These are phyloP conservation scores for Cylindrotheca fusiformis DNA, from an alignment of 108 stramenopile genomes.

Conservation along the genomic window DNA sequence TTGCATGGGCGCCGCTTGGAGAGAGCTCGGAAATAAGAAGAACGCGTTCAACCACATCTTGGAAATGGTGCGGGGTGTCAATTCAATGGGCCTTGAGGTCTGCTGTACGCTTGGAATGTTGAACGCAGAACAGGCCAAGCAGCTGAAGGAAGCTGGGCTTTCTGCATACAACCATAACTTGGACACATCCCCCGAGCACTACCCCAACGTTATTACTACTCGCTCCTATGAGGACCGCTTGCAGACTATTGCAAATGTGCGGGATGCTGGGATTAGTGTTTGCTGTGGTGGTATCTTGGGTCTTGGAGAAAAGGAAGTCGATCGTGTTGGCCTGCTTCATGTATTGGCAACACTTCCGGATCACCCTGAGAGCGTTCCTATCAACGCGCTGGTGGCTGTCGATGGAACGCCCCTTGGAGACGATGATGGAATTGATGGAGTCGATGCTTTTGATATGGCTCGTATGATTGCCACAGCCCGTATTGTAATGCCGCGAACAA, in stretches of 20 bases:
- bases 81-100: slow-evolving; percentile 92
- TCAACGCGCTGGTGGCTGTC: slow-evolving; percentile 93
- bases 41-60: slow-evolving; percentile 96
- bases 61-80: slow-evolving; percentile 93
- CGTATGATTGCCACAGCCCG: slow-evolving; percentile 98
- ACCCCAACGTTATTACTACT: slow-evolving; percentile 93
- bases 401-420: slow-evolving; percentile 92
- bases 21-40: slow-evolving; percentile 96
- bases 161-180: slow-evolving; percentile 99
- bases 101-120: slow-evolving; percentile 98
- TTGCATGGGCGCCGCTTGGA: slow-evolving; percentile 99
- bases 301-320: slow-evolving; percentile 89
- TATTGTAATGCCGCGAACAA: slow-evolving; percentile 95
- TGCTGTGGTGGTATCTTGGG: slow-evolving; percentile 98
- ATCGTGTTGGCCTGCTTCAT: slow-evolving; percentile 93
- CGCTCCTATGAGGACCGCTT: slow-evolving; percentile 95
- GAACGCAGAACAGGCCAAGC: slow-evolving; percentile 91
- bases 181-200: slow-evolving; percentile 96
- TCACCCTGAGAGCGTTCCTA: slow-evolving; percentile 97
- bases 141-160: slow-evolving; percentile 96
- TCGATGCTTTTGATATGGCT: slow-evolving; percentile 95
- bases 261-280: slow-evolving; percentile 95
- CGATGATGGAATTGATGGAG: slow-evolving; percentile 66
- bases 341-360: slow-evolving; percentile 91
- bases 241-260: slow-evolving; percentile 93